Percentiles rank a stretch among this genome's conserved stretches.
phyloP scores from a whole-genome alignment of 805 yeast genomes.

The Candida coquimbonensis region DNA sequence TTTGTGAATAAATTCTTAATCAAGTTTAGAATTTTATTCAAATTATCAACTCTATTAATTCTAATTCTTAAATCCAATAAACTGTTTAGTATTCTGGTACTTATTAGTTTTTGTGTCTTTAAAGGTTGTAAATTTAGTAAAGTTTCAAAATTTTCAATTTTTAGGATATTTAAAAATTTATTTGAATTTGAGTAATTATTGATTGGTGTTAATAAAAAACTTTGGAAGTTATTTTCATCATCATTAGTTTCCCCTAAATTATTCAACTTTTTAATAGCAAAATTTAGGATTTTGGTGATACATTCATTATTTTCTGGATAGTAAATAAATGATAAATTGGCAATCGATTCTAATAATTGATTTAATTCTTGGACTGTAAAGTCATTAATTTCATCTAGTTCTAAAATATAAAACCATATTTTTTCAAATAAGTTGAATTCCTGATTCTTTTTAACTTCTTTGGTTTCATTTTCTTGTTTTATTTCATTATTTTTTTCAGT shows the following conservation, averaged over 20 bases:
- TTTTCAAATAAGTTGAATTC: slow-evolving; percentile 43
- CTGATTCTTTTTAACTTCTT: not conserved
- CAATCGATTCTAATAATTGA: slow-evolving; percentile 56
- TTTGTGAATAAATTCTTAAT: slow-evolving; percentile 26
- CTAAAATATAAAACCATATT: slow-evolving; percentile 60
- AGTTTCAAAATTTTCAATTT: slow-evolving; percentile 42
- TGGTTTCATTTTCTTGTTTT: slow-evolving; percentile 3
- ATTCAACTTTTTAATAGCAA: slow-evolving; percentile 36
- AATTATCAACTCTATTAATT: slow-evolving; percentile 39
- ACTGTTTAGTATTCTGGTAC: slow-evolving; percentile 55
- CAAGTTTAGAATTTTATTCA: slow-evolving; percentile 52
- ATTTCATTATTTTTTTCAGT: slow-evolving; percentile 2
- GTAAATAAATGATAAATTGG: slow-evolving; percentile 56
- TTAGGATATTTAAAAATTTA: slow-evolving; percentile 27
- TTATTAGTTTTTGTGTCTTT: slow-evolving; percentile 47
- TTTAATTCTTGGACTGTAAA: slow-evolving; percentile 62
- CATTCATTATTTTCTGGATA: slow-evolving; percentile 56
- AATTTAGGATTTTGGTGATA: slow-evolving; percentile 54
- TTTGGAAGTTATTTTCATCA: slow-evolving; percentile 28
- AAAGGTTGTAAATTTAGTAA: slow-evolving; percentile 48
- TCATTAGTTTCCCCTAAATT: slow-evolving; percentile 25
- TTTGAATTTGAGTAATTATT: slow-evolving; percentile 23
- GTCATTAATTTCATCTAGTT: slow-evolving; percentile 48
- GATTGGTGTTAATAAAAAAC: slow-evolving; percentile 44
- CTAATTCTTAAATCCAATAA: slow-evolving; percentile 35